Percentiles rank a stretch among this genome's conserved stretches.
These are phyloP conservation scores for Metarhizium humberi DNA, from an alignment of 2,329 filamentous ascomycete species.

Conservation along the genomic window DNA sequence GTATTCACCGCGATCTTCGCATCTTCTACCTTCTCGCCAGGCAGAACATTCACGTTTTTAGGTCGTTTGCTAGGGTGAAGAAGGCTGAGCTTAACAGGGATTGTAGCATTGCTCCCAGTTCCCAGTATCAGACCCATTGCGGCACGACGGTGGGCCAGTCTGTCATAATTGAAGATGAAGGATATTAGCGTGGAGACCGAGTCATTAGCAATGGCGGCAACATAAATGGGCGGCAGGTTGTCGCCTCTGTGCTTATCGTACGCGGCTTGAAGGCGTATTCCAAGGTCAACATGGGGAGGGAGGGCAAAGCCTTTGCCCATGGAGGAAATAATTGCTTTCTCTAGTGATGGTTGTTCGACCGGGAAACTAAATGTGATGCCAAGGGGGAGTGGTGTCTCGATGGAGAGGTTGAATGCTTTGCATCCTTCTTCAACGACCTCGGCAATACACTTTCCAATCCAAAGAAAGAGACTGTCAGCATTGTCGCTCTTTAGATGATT, in stretches of 20 bases:
- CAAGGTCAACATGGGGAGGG: conserved; percentile 50
- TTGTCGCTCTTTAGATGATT: conserved; percentile 67
- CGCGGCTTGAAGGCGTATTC: conserved; percentile 46
- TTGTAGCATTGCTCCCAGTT: conserved; percentile 73
- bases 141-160: conserved; percentile 51
- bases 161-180: conserved; percentile 62
- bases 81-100: conserved; percentile 55
- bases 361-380: conserved; percentile 66
- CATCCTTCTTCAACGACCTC: conserved; percentile 56
- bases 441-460: conserved; percentile 72
- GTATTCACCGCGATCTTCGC: conserved; percentile 71
- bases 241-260: conserved; percentile 41
- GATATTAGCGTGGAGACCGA: conserved; percentile 72
- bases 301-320: conserved; percentile 67
- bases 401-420: conserved; percentile 30
- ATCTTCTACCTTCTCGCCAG: conserved; percentile 35
- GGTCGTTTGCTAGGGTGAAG: conserved; percentile 56
- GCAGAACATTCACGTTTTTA: conserved; percentile 36
- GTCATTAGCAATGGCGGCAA: conserved; percentile 74
- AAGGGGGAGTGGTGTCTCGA: conserved; percentile 42
- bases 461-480: conserved; percentile 66
- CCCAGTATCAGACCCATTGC: conserved; percentile 76
- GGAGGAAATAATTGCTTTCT: conserved; percentile 53
- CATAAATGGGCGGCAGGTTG: conserved; percentile 54
- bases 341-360: conserved; percentile 54